Conservation (phyloP, 257 asterid genomes). For the Solanum gandarillasii region DNA sequence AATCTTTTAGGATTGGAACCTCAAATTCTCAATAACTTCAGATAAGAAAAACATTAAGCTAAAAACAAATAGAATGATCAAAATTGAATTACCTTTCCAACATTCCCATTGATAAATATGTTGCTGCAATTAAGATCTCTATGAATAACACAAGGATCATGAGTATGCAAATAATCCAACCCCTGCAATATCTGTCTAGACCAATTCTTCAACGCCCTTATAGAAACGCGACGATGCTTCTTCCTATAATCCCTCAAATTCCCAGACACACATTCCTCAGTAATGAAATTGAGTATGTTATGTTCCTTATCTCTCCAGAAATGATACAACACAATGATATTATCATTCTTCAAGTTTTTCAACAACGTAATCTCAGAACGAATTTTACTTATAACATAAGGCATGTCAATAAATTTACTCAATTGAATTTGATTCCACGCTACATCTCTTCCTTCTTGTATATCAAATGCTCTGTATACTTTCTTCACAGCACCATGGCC, state of each 20-base stretch:
- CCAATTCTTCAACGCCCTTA: slow-evolving; percentile 22
- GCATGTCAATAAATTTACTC: neutral
- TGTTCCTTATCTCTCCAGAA: neutral
- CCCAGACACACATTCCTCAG: slow-evolving; percentile 15
- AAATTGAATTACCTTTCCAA: slow-evolving; percentile 12
- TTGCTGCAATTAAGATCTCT: slow-evolving; percentile 25
- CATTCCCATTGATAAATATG: slow-evolving; percentile 21
- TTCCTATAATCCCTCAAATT: slow-evolving; percentile 22
- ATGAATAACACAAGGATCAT: slow-evolving; percentile 21
- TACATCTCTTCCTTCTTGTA: slow-evolving; percentile 7
- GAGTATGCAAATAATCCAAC: slow-evolving; percentile 19
- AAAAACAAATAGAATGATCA: neutral
- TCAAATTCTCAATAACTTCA: neutral
- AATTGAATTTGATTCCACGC: slow-evolving; percentile 9
- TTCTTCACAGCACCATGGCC: slow-evolving; percentile 11
- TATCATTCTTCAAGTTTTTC: slow-evolving; percentile 2
- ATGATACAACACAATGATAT: slow-evolving; percentile 6
- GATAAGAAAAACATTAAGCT: neutral
- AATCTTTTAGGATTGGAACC: neutral
- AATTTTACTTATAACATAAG: neutral
- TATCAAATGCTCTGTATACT: slow-evolving; percentile 4
- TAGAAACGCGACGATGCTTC: slow-evolving; percentile 21
- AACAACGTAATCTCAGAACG: neutral
- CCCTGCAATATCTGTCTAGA: slow-evolving; percentile 16
- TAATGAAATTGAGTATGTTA: slow-evolving; percentile 14